phyloP scores from a whole-genome alignment of 2,329 filamentous ascomycete genomes.

The Microdochium nivale region DNA sequence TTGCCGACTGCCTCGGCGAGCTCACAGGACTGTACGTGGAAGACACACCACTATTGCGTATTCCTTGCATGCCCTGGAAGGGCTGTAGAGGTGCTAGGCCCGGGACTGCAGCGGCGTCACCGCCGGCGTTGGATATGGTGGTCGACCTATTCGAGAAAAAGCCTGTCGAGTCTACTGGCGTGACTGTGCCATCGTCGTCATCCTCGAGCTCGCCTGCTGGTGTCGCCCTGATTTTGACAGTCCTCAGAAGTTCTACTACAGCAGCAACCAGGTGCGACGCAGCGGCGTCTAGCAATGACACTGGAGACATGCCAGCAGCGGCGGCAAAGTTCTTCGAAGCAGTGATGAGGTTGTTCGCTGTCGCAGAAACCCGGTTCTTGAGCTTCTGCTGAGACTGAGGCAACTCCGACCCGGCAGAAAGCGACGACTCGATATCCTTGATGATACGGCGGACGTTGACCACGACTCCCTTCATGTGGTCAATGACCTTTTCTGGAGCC shows the following conservation, averaged over 20 bases:
- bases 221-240: slow-evolving; percentile 75
- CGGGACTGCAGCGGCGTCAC: slow-evolving; percentile 24
- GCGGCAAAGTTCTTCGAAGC: slow-evolving; percentile 85
- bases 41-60: slow-evolving; percentile 55
- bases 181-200: slow-evolving; percentile 60
- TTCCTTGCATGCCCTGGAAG: slow-evolving; percentile 49
- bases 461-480: slow-evolving; percentile 81
- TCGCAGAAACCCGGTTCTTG: slow-evolving; percentile 78
- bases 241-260: slow-evolving; percentile 75
- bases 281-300: slow-evolving; percentile 89
- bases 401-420: slow-evolving; percentile 42
- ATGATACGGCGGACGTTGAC: slow-evolving; percentile 76
- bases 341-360: slow-evolving; percentile 92
- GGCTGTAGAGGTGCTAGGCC: slow-evolving; percentile 41
- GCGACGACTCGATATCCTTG: slow-evolving; percentile 62
- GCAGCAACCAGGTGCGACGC: slow-evolving; percentile 82
- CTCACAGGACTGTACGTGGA: slow-evolving; percentile 68
- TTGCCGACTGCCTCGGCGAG: slow-evolving; percentile 52
- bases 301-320: slow-evolving; percentile 76
- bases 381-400: slow-evolving; percentile 57
- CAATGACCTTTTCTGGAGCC: slow-evolving; percentile 67
- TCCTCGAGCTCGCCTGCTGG: slow-evolving; percentile 69
- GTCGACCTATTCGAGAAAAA: slow-evolving; percentile 56
- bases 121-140: slow-evolving; percentile 22
- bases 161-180: slow-evolving; percentile 57